A percentile compares a stretch with the other conserved stretches of the same genome.
phyloP scores from a whole-genome alignment of 352 stramenopile genomes.

The Globisporangium ultimum region DNA sequence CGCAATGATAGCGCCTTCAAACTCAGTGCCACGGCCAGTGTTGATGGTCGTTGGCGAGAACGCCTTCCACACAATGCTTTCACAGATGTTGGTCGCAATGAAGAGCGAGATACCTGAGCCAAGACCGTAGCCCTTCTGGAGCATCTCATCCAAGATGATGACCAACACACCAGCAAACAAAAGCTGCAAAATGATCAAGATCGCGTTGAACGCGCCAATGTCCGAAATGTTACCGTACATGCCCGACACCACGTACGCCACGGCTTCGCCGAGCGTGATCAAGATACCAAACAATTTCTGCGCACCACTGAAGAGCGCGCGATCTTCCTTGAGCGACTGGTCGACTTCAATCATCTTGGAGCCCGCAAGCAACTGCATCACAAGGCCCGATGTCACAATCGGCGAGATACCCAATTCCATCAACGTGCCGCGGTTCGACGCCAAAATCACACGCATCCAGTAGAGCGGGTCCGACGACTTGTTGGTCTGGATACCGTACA shows the following conservation, averaged over 20 bases:
- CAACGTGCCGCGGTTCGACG: conserved; percentile 97
- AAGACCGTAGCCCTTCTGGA: conserved; percentile 99
- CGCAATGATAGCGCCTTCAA: conserved; percentile 99
- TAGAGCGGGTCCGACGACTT: conserved; percentile 99
- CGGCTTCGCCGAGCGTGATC: conserved; percentile 98
- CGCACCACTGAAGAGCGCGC: conserved; percentile 96
- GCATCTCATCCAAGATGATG: conserved; percentile 98
- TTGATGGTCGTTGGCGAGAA: conserved; percentile 99
- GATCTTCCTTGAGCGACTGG: conserved; percentile 98
- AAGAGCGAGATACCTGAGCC: conserved; percentile 99
- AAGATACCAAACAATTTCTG: conserved; percentile 99
- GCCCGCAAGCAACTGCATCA: conserved; percentile 98
- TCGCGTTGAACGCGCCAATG: conserved; percentile 97
- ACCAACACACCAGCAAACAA: conserved; percentile 98
- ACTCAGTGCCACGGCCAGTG: conserved; percentile 98
- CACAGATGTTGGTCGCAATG: conserved; percentile 99
- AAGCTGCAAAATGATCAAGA: conserved; percentile 99
- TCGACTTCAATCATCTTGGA: conserved; percentile 99
- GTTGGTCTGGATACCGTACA: conserved; percentile 98
- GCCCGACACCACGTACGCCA: conserved; percentile 98
- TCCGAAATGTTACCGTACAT: conserved; percentile 99
- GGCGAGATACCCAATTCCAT: conserved; percentile 99
- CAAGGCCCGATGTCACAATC: conserved; percentile 98
- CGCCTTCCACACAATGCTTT: conserved; percentile 99
- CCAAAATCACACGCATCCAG: conserved; percentile 99